These are phyloP conservation scores for Lathyrus oleraceus DNA, from an alignment of 306 rosid genomes.

Conservation along the genomic window DNA sequence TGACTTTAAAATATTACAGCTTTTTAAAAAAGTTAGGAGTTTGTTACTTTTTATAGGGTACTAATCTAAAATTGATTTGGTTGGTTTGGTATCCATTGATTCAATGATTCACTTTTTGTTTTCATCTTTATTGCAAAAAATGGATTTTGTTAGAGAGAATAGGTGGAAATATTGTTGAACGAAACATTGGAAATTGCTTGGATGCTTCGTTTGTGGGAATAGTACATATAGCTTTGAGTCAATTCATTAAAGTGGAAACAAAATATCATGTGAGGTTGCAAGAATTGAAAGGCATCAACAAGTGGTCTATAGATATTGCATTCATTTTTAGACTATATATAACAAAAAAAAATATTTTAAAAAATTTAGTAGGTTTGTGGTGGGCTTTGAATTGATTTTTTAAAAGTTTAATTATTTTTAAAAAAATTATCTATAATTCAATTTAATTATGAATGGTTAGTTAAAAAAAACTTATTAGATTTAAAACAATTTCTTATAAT, in stretches of 20 bases:
- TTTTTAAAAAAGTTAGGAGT: neutral
- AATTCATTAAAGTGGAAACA: neutral
- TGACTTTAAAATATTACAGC: neutral
- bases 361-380: too few relatives aligned
- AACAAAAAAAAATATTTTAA: too few relatives aligned
- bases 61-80: conserved; percentile 1
- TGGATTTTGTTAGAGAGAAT: neutral
- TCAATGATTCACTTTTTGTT: conserved; percentile 21
- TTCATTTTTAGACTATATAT: neutral
- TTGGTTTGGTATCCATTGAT: conserved; percentile 15
- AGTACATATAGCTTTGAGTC: conserved; percentile 10
- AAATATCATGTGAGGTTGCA: neutral
- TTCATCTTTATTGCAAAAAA: conserved; percentile 36
- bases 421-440: too few relatives aligned
- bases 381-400: too few relatives aligned
- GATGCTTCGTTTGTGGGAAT: conserved; percentile 40
- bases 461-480: too few relatives aligned
- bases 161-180: conserved; percentile 10
- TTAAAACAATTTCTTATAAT: too few relatives aligned
- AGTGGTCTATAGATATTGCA: neutral
- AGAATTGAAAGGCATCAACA: neutral
- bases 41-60: neutral
- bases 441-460: too few relatives aligned
- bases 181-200: conserved; percentile 48
- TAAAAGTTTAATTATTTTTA: too few relatives aligned